A percentile compares a stretch with the other conserved stretches of the same genome.
Conservation (phyloP, 139 green algal species). For the Tetradesmus lagerheimii region DNA sequence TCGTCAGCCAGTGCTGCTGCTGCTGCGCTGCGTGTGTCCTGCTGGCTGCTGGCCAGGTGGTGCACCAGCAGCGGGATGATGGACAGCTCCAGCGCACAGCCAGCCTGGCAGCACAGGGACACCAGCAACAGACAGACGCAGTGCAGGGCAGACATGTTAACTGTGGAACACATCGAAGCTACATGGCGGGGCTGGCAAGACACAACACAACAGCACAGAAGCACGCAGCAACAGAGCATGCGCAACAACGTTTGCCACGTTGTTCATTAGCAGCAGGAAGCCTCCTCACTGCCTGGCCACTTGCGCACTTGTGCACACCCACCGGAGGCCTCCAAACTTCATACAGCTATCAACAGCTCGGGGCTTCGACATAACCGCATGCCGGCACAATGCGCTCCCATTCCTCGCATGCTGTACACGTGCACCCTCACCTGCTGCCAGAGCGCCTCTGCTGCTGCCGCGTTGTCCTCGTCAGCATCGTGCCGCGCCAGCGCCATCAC, state of each 20-base stretch:
- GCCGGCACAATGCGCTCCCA: not conserved
- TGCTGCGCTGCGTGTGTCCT: slow-evolving; percentile 63
- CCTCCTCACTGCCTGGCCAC: not conserved
- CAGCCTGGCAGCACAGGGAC: not conserved
- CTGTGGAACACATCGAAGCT: not conserved
- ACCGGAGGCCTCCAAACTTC: not conserved
- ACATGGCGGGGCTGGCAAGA: not conserved
- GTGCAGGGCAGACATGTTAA: not conserved
- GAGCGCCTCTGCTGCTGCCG: slow-evolving; percentile 60
- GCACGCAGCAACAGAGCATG: not conserved
- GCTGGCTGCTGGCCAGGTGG: slow-evolving; percentile 21
- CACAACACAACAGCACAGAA: not conserved
- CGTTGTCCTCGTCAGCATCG: slow-evolving; percentile 75
- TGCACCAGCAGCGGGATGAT: slow-evolving; percentile 40
- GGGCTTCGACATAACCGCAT: not conserved
- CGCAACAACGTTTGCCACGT: not conserved
- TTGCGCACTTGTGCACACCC: not conserved
- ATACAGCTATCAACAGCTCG: not conserved
- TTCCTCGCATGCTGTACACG: not conserved
- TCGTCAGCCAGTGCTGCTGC: slow-evolving; percentile 60
- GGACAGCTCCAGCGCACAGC: not conserved
- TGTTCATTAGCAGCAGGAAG: not conserved
- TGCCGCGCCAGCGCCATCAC: slow-evolving; percentile 73
- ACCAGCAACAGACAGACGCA: not conserved
- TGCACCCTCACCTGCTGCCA: slow-evolving; percentile 61